Evolutionary conservation across 164 flowering plant species (phyloP), one percentile per base, ranked within the genome.

Genomic region (Nymphaea thermarum): DNA sequence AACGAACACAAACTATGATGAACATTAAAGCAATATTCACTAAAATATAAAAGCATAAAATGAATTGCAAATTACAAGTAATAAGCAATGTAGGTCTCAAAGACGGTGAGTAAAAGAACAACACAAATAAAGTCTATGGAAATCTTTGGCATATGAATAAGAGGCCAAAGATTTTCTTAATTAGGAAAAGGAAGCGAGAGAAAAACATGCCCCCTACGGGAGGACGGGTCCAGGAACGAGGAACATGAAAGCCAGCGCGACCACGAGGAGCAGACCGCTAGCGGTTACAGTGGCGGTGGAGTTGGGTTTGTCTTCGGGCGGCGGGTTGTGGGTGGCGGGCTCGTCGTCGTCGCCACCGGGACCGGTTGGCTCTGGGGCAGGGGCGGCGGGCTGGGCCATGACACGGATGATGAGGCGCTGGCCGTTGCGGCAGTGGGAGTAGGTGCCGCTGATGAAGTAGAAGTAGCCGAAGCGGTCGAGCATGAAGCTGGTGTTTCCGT

Each of bases 401-500:
- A 86, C 87, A 4, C 80, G 74, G 8, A 84, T 68, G 5, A 81
- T 69, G 65, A 86, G 10, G 65, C 66, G 82, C 74, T 85, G 86
- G 3, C 87, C 87, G 3, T 73, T 63, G 42, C 63, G 25, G 75
- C 89, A 85, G 69, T 80, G 82, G 25, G 62, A 80, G 3, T 77
- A 67, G 42, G 67, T 41, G 15, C 91, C 91, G 59, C 80, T 81
- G 62, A 85, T 77, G 85, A 87, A 85, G 71, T 76, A 87, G 75
- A 85, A 83, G 55, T 72, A 74, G 0, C 89, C 89, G 18, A 80
- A 78, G 5, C 76, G 82, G 65, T 81, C 75, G 57, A 87, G 76
- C 51, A 62, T 66, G 65, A 79, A 78, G 12, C 67, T 36, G 0
- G 89, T 81, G 61, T 76, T 67, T 6, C 87, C 87, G 41, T 81